phyloP scores from a whole-genome alignment of 768 basidiomycete species.

The Mycena crocata region DNA sequence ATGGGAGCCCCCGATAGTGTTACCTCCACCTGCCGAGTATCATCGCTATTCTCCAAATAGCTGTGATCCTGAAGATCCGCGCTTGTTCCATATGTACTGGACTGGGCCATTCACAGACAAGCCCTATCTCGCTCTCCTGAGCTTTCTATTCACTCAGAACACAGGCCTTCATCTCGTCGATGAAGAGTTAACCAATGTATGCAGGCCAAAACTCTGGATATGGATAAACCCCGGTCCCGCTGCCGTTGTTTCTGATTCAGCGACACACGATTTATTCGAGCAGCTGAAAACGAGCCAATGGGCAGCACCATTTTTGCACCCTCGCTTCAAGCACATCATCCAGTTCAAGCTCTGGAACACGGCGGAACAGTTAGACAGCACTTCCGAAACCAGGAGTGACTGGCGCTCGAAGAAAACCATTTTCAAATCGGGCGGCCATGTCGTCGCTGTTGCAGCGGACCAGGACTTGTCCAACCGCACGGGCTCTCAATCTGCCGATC shows the following conservation, averaged over 20 bases:
- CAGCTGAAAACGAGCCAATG: conserved; percentile 88
- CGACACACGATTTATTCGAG: conserved; percentile 83
- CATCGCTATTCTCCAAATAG: conserved; percentile 63
- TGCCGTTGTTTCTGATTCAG: conserved; percentile 85
- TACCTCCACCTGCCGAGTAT: conserved; percentile 65
- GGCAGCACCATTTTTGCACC: conserved; percentile 95
- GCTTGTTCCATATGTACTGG: conserved; percentile 99
- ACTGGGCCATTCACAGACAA: conserved; percentile 98
- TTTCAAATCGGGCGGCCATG: conserved; percentile 89
- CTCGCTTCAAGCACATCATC: conserved; percentile 90
- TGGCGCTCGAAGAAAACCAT: conserved; percentile 83
- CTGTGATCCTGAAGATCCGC: conserved; percentile 88
- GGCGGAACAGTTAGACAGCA: conserved; percentile 92
- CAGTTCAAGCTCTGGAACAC: conserved; percentile 99
- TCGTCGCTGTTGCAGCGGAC: conserved; percentile 47
- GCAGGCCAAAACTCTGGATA: conserved; percentile 94
- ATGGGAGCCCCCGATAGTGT: conserved; percentile 66
- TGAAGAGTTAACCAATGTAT: conserved; percentile 60
- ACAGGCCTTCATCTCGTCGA: conserved; percentile 79
- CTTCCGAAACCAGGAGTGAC: conserved; percentile 89
- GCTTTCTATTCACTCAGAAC: conserved; percentile 98
- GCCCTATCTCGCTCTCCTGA: conserved; percentile 93
- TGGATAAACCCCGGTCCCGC: conserved; percentile 87
- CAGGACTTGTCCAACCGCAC: conserved; percentile 70
- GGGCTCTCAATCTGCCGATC: conserved; percentile 85